These are phyloP conservation scores for Wickerhamomyces queroliae DNA, from an alignment of 805 yeast species.

Conservation along the genomic window DNA sequence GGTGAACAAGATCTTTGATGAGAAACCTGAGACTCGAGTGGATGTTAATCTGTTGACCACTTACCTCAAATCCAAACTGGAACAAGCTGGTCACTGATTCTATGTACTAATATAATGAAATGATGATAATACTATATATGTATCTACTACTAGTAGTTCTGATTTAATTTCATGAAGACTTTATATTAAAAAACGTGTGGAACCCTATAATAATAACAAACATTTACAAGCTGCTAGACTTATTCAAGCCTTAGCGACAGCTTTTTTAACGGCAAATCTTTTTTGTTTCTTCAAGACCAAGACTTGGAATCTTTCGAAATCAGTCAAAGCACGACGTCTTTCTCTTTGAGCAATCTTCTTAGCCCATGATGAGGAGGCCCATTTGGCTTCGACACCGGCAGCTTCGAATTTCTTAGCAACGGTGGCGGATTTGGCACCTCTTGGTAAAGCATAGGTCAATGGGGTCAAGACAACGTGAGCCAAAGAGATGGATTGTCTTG, in stretches of 20 bases:
- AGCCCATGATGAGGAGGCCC: constrained; percentile 96
- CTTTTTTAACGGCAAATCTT: constrained; percentile 91
- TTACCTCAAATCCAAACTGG: constrained; percentile 3
- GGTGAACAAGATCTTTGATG: constrained; percentile 18
- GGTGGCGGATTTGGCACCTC: constrained; percentile 85
- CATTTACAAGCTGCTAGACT: constrained; percentile 12
- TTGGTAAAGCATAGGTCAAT: constrained; percentile 83
- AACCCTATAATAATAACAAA: constrained; percentile 12
- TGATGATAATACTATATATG: neutral
- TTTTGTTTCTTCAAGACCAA: constrained; percentile 96
- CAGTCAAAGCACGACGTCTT: constrained; percentile 89
- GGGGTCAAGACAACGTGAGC: constrained; percentile 91
- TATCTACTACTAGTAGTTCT: too few relatives aligned
- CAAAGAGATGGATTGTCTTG: constrained; percentile 88
- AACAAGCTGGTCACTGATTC: neutral
- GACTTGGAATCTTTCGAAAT: constrained; percentile 99
- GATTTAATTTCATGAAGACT: neutral
- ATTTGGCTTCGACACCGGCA: constrained; percentile 81
- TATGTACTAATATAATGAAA: neutral
- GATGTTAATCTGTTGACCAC: constrained; percentile 16
- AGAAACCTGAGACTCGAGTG: constrained; percentile 14
- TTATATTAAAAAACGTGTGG: neutral
- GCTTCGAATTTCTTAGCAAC: constrained; percentile 93
- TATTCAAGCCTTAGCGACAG: constrained; percentile 89
- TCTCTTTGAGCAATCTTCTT: constrained; percentile 95